Conservation (phyloP, 2,329 filamentous ascomycete genomes). For the Penicillium sp. region DNA sequence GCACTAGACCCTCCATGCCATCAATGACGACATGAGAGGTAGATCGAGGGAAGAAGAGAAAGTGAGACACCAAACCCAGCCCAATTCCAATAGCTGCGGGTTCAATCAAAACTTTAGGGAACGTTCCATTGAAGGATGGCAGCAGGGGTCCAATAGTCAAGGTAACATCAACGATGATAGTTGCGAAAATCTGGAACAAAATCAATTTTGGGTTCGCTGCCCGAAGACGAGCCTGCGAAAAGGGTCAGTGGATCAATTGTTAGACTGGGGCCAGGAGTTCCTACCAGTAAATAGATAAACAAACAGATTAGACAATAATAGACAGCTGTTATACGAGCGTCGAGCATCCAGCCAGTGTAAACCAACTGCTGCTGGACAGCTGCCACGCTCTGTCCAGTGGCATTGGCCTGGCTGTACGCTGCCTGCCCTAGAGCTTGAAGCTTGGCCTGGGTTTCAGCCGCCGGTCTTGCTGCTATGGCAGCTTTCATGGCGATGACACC, state of each 20-base stretch:
- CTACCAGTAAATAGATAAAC: conserved; percentile 47
- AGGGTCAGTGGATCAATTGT: neutral
- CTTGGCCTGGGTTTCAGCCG: conserved; percentile 37
- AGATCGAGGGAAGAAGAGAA: conserved; percentile 53
- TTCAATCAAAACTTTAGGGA: conserved; percentile 45
- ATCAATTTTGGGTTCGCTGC: conserved; percentile 49
- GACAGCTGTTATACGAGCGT: conserved; percentile 45
- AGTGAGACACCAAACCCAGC: conserved; percentile 45
- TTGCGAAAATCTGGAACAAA: conserved; percentile 49
- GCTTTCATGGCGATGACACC: conserved; percentile 52
- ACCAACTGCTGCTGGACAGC: conserved; percentile 41
- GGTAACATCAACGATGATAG: conserved; percentile 49
- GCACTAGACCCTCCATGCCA: conserved; percentile 32
- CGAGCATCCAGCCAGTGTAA: conserved; percentile 50
- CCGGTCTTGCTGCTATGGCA: conserved; percentile 45
- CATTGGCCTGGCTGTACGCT: conserved; percentile 34
- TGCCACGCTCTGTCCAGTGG: conserved; percentile 28
- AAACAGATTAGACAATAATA: conserved; percentile 42
- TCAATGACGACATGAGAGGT: conserved; percentile 48
- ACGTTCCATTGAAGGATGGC: conserved; percentile 41
- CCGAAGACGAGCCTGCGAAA: conserved; percentile 42
- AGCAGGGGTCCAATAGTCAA: conserved; percentile 47
- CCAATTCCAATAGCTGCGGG: conserved; percentile 50
- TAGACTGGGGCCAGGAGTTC: neutral
- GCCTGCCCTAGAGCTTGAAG: conserved; percentile 37